Conservation (phyloP, 768 basidiomycete species). For the Auriscalpium microsporum region DNA sequence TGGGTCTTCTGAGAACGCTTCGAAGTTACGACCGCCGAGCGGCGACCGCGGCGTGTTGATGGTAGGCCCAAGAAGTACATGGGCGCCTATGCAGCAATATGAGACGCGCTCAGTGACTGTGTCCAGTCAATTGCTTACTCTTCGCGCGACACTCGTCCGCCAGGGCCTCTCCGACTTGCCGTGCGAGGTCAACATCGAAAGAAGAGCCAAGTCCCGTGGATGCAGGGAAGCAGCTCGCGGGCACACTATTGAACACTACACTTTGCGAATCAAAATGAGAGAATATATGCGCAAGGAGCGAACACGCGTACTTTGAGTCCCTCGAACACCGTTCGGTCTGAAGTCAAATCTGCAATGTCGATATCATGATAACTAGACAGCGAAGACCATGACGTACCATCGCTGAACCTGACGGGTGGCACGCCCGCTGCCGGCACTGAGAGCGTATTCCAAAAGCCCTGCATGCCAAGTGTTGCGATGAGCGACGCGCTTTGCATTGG, state of each 20-base stretch:
- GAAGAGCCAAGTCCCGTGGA: conserved; percentile 50
- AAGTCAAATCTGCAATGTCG: not conserved
- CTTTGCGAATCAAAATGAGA: too few relatives aligned
- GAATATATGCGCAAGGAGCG: not conserved
- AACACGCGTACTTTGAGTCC: conserved; percentile 29
- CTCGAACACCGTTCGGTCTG: conserved; percentile 45
- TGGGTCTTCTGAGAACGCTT: conserved; percentile 59
- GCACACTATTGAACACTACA: conserved; percentile 46
- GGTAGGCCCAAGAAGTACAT: conserved; percentile 51
- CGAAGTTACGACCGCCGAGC: conserved; percentile 48
- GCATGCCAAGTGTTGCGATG: not conserved
- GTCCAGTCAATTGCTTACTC: conserved; percentile 18
- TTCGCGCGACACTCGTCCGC: conserved; percentile 47
- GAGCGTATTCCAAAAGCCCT: conserved; percentile 44
- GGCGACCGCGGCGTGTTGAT: conserved; percentile 56
- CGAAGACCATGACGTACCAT: conserved; percentile 24
- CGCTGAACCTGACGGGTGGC: conserved; percentile 37
- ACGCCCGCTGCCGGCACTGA: conserved; percentile 32
- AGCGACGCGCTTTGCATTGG: not conserved
- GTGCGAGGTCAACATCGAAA: conserved; percentile 43
- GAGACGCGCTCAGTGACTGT: too few relatives aligned
- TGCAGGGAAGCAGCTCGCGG: conserved; percentile 48
- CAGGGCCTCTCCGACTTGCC: conserved; percentile 39
- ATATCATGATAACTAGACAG: not conserved
- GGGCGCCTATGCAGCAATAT: conserved; percentile 22